Conservation (phyloP, 345 rosid species). For the Bretschneidera sinensis region DNA sequence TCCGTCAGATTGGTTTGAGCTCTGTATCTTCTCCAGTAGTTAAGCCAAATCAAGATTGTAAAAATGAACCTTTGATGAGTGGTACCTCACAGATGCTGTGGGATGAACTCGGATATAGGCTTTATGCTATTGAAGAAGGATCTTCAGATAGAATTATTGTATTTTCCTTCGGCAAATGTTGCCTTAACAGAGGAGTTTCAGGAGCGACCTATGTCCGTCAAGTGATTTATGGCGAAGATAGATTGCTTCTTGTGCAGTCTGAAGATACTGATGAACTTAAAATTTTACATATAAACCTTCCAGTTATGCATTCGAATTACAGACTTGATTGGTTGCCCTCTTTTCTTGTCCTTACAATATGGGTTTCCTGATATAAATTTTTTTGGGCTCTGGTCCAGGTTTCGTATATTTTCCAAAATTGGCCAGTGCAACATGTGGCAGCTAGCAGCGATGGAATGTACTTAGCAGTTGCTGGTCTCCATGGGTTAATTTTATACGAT, state of each 20-base stretch:
- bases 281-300: conserved; percentile 87
- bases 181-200: conserved; percentile 90
- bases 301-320: conserved; percentile 48
- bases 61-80: conserved; percentile 77
- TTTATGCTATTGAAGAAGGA: conserved; percentile 85
- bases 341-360: conserved; percentile 17
- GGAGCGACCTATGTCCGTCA: conserved; percentile 91
- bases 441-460: conserved; percentile 97
- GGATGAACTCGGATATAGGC: conserved; percentile 93
- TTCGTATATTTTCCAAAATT: conserved; percentile 83
- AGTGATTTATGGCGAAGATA: conserved; percentile 93
- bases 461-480: conserved; percentile 92
- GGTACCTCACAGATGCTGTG: conserved; percentile 91
- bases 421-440: conserved; percentile 99
- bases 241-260: conserved; percentile 93
- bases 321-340: conserved; percentile 7
- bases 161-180: conserved; percentile 95
- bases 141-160: conserved; percentile 78
- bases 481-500: conserved; percentile 87
- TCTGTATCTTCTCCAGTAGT: conserved; percentile 74
- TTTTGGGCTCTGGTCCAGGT: conserved; percentile 56
- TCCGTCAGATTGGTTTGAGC: conserved; percentile 85
- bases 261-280: conserved; percentile 92
- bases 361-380: conserved; percentile 23
- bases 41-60: conserved; percentile 71